Percentiles rank a stretch among this genome's conserved stretches.
Evolutionary conservation across 2,329 filamentous ascomycete species (phyloP).

Genomic region (Cytospora paraplurivora): DNA sequence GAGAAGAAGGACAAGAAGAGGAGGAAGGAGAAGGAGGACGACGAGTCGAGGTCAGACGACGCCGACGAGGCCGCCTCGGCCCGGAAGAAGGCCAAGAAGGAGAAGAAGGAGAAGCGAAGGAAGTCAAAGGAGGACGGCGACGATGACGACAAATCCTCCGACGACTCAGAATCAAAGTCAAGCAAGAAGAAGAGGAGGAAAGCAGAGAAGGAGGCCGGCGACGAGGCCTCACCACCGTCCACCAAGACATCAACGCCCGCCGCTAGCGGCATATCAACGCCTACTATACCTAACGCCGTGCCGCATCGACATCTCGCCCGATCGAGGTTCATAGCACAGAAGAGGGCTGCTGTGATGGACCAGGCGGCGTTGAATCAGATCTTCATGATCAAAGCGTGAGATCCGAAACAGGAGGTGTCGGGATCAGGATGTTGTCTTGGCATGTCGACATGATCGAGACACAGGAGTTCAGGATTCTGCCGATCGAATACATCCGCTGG

Average conservation of each 20-base stretch:
- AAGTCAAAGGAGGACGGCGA: slow-evolving; percentile 42
- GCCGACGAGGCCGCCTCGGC: slow-evolving; percentile 29
- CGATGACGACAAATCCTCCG: slow-evolving; percentile 35
- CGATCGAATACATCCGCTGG: background rate
- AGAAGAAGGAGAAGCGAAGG: slow-evolving; percentile 34
- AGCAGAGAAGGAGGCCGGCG: slow-evolving; percentile 32
- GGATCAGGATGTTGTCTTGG: background rate
- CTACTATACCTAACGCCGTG: slow-evolving; percentile 35
- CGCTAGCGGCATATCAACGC: slow-evolving; percentile 40
- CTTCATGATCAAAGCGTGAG: slow-evolving; percentile 64
- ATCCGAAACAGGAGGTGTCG: background rate
- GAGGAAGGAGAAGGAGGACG: slow-evolving; percentile 41
- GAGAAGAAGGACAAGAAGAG: slow-evolving; percentile 49
- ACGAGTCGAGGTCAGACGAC: slow-evolving; percentile 35
- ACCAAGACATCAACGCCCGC: slow-evolving; percentile 46
- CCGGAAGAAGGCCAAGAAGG: slow-evolving; percentile 35
- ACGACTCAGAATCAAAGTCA: slow-evolving; percentile 21
- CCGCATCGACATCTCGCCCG: slow-evolving; percentile 72
- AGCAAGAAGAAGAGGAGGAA: slow-evolving; percentile 33
- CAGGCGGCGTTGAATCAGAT: slow-evolving; percentile 83
- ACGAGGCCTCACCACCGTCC: slow-evolving; percentile 43
- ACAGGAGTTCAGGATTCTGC: background rate
- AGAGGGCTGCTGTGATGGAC: slow-evolving; percentile 81
- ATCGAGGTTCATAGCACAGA: slow-evolving; percentile 83
- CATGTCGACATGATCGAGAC: background rate